Evolutionary conservation across 805 yeast genomes (phyloP).

Genomic region (Wickerhamomyces chambardii): DNA sequence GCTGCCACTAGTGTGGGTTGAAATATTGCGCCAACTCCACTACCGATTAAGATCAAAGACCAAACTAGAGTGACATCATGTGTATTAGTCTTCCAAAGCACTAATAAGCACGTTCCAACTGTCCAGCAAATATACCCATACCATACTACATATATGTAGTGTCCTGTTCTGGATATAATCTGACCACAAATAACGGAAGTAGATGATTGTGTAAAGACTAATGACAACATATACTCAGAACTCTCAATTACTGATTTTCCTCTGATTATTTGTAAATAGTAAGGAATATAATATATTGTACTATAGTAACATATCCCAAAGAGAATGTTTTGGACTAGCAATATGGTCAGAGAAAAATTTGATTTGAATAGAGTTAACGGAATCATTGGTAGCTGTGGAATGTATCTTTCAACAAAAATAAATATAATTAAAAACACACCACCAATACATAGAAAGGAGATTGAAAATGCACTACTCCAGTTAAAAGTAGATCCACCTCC

Average conservation of each 20-base stretch:
- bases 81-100: background rate
- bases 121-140: background rate
- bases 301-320: slow-evolving; percentile 39
- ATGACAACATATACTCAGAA: background rate
- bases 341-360: slow-evolving; percentile 21
- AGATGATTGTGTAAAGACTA: background rate
- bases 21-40: slow-evolving; percentile 17
- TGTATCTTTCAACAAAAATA: slow-evolving; percentile 35
- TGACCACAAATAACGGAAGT: background rate
- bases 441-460: slow-evolving; percentile 26
- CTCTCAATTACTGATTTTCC: background rate
- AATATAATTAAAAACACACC: slow-evolving; percentile 28
- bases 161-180: background rate
- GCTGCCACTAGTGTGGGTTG: slow-evolving; percentile 24
- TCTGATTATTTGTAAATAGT: slow-evolving; percentile 15
- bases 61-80: slow-evolving; percentile 21
- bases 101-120: background rate
- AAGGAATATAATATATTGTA: slow-evolving; percentile 35
- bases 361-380: slow-evolving; percentile 36
- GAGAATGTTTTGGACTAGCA: slow-evolving; percentile 30
- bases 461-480: slow-evolving; percentile 35
- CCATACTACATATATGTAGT: background rate
- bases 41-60: slow-evolving; percentile 25
- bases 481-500: slow-evolving; percentile 48
- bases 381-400: slow-evolving; percentile 43